These are phyloP conservation scores for Alternaria arbusti DNA, from an alignment of 2,329 filamentous ascomycete species.

Conservation along the genomic window DNA sequence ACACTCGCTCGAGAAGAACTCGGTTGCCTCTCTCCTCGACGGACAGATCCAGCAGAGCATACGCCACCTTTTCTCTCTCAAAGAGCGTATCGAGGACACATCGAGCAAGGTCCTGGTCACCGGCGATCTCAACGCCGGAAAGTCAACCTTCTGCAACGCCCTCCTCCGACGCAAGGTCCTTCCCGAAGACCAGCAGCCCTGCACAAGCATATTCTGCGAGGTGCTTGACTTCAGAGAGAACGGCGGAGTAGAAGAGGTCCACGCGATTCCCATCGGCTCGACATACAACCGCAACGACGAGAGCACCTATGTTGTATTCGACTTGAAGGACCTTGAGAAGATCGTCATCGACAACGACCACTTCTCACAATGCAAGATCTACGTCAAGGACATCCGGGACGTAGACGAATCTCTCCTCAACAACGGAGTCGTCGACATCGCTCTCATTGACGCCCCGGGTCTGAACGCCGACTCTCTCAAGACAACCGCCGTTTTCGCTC, in stretches of 20 bases:
- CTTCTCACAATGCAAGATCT: conserved; percentile 96
- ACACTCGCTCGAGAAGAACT: conserved; percentile 90
- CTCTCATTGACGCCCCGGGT: conserved; percentile 93
- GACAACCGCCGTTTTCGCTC: conserved; percentile 94
- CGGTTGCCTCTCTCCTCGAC: conserved; percentile 87
- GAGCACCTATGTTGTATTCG: conserved; percentile 88
- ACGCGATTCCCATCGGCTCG: conserved; percentile 84
- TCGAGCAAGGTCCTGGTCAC: conserved; percentile 96
- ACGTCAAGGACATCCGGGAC: conserved; percentile 85
- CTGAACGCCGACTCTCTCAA: conserved; percentile 96
- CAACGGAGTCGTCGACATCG: conserved; percentile 97
- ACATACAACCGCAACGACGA: conserved; percentile 89
- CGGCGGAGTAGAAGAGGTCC: conserved; percentile 88
- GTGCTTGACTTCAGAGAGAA: conserved; percentile 93
- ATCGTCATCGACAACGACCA: conserved; percentile 88
- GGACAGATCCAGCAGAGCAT: conserved; percentile 94
- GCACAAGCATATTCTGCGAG: conserved; percentile 98
- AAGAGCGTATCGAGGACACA: conserved; percentile 95
- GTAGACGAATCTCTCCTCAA: conserved; percentile 95
- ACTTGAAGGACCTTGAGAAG: conserved; percentile 78
- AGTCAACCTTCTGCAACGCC: conserved; percentile 99
- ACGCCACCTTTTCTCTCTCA: conserved; percentile 82
- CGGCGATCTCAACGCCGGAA: conserved; percentile 94
- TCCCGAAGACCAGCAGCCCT: conserved; percentile 96
- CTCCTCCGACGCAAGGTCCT: conserved; percentile 88